phyloP scores from a whole-genome alignment of 1,284 basidiomycete species.

The Apiotrichum brassicae region DNA sequence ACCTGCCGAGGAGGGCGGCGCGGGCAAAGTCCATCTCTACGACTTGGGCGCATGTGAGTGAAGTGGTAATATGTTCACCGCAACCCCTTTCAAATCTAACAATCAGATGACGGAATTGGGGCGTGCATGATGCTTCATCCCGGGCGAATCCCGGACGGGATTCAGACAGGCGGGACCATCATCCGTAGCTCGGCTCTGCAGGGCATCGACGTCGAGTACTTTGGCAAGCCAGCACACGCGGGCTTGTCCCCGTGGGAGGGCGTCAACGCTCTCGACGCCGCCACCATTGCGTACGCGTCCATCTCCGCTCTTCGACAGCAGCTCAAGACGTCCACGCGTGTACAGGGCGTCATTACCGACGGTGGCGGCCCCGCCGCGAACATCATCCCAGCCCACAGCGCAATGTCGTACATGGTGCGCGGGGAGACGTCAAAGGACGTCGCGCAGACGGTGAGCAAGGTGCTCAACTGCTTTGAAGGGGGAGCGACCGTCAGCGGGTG shows the following conservation, averaged over 20 bases:
- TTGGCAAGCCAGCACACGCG: slow-evolving; percentile 59
- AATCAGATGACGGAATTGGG: slow-evolving; percentile 18
- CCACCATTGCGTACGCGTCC: slow-evolving; percentile 67
- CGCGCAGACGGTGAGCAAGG: too few relatives aligned
- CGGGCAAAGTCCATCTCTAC: slow-evolving; percentile 67
- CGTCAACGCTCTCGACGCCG: slow-evolving; percentile 75
- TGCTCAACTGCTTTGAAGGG: too few relatives aligned
- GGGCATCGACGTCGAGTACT: slow-evolving; percentile 28
- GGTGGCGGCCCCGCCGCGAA: too few relatives aligned
- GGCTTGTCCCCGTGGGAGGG: slow-evolving; percentile 58
- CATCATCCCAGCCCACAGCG: too few relatives aligned
- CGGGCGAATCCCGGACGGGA: not conserved
- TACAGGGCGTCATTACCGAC: slow-evolving; percentile 18
- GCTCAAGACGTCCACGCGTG: slow-evolving; percentile 19
- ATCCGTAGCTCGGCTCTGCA: slow-evolving; percentile 26
- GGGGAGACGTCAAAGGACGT: too few relatives aligned
- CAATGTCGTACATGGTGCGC: too few relatives aligned
- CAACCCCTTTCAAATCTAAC: not conserved
- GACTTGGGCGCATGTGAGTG: slow-evolving; percentile 68
- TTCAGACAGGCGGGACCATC: slow-evolving; percentile 14
- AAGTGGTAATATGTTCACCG: not conserved
- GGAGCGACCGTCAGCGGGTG: too few relatives aligned
- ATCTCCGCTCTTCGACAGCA: slow-evolving; percentile 71
- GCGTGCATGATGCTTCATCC: slow-evolving; percentile 31
- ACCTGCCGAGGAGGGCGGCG: slow-evolving; percentile 75